Conservation (phyloP, 2,329 filamentous ascomycete genomes). For the Onygena corvina region DNA sequence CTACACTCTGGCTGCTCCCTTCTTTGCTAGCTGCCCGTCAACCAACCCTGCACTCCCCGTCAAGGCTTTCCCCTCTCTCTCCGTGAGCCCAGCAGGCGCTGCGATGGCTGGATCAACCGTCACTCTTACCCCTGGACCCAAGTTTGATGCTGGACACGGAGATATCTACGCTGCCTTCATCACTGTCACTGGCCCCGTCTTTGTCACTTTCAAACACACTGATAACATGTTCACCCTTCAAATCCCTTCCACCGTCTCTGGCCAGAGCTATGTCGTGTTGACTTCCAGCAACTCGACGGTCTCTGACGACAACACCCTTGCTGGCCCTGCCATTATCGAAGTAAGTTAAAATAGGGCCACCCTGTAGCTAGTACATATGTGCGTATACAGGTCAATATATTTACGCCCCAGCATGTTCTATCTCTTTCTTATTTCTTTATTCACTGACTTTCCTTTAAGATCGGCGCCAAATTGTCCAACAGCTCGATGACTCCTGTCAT, state of each 20-base stretch:
- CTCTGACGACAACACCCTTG: constrained; percentile 22
- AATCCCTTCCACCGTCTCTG: constrained; percentile 19
- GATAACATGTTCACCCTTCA: constrained; percentile 17
- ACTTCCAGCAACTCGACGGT: constrained; percentile 18
- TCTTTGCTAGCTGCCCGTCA: constrained; percentile 48
- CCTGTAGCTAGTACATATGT: constrained; percentile 7
- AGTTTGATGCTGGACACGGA: constrained; percentile 15
- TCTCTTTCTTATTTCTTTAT: too few species aligned
- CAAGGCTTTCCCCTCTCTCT: constrained; percentile 46
- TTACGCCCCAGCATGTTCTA: too few species aligned
- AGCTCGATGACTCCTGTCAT: too few species aligned
- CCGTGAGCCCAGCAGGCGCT: constrained; percentile 11
- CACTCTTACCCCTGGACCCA: constrained; percentile 12
- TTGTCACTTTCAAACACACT: constrained; percentile 13
- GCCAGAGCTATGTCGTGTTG: constrained; percentile 24
- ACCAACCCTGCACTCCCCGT: constrained; percentile 47
- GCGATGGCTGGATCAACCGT: constrained; percentile 13
- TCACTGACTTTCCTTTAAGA: too few species aligned
- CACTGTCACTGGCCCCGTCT: constrained; percentile 19
- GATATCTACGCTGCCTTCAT: constrained; percentile 20
- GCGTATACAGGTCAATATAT: too few species aligned
- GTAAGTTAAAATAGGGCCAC: constrained; percentile 14
- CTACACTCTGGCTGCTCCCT: constrained; percentile 52
- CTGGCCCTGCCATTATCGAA: constrained; percentile 26
- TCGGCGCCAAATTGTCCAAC: too few species aligned